These are phyloP conservation scores for Plasmopara viticola DNA, from an alignment of 352 stramenopile genomes.

Conservation along the genomic window DNA sequence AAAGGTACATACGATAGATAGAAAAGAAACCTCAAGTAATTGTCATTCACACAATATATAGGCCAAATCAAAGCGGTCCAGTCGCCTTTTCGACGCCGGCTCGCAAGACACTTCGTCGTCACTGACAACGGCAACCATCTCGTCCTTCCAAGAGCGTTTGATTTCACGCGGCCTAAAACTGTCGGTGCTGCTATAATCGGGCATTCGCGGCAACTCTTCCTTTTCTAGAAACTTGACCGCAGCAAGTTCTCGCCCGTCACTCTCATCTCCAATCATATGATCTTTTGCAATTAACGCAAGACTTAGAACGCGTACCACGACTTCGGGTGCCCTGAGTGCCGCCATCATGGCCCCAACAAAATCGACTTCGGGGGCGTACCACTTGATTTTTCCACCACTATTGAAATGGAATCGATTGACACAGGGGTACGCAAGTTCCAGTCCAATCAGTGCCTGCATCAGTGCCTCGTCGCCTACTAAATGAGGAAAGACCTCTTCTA, in stretches of 20 bases:
- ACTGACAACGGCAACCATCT: neutral
- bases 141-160: neutral
- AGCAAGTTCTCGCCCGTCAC: constrained; percentile 15
- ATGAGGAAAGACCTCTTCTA: constrained; percentile 47
- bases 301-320: constrained; percentile 28
- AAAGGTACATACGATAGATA: too few relatives aligned
- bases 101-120: neutral
- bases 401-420: constrained; percentile 45
- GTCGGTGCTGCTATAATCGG: neutral
- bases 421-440: constrained; percentile 40
- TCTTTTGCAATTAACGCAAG: constrained; percentile 35
- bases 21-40: neutral
- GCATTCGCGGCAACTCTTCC: neutral
- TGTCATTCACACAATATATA: constrained; percentile 1
- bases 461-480: constrained; percentile 28
- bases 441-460: constrained; percentile 32
- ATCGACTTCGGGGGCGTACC: constrained; percentile 36
- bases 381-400: constrained; percentile 31
- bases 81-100: neutral
- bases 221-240: neutral
- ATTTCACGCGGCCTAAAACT: neutral
- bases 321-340: constrained; percentile 22
- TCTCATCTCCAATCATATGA: constrained; percentile 38
- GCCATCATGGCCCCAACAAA: constrained; percentile 28
- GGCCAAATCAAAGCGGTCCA: neutral